Conservation (phyloP, 768 basidiomycete genomes). For the Boletus speciosus region DNA sequence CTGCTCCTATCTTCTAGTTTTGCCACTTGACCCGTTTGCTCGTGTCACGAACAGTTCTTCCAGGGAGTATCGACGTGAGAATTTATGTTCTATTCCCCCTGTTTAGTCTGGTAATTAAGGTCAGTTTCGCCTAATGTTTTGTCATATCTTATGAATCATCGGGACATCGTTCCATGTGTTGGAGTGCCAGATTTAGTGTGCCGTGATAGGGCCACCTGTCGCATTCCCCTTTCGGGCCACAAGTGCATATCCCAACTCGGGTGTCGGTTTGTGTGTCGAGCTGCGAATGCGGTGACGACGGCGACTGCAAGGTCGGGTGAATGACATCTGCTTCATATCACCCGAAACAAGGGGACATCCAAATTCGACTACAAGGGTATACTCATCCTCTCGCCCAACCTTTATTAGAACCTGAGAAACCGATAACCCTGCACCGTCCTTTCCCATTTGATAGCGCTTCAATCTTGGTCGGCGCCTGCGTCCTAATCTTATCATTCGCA, state of each 20-base stretch:
- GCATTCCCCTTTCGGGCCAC: constrained; percentile 20
- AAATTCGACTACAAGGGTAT: constrained; percentile 26
- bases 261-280: constrained; percentile 23
- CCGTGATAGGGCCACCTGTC: not conserved
- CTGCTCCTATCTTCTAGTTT: not conserved
- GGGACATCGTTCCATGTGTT: constrained; percentile 17
- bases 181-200: not conserved
- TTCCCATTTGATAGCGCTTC: constrained; percentile 1
- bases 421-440: not conserved
- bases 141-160: constrained; percentile 7
- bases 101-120: not conserved
- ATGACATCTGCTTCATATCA: not conserved
- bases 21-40: not conserved
- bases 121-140: not conserved
- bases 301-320: not conserved
- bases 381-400: not conserved
- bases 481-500: constrained; percentile 11
- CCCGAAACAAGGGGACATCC: constrained; percentile 27
- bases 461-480: constrained; percentile 7
- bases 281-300: constrained; percentile 10
- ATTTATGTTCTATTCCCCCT: not conserved
- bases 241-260: constrained; percentile 23
- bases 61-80: not conserved
- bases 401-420: constrained; percentile 24
- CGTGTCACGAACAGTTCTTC: constrained; percentile 3